A percentile compares a stretch with the other conserved stretches of the same genome.
Conservation (phyloP, 495 filamentous ascomycete species). For the Penicillium manginii region DNA sequence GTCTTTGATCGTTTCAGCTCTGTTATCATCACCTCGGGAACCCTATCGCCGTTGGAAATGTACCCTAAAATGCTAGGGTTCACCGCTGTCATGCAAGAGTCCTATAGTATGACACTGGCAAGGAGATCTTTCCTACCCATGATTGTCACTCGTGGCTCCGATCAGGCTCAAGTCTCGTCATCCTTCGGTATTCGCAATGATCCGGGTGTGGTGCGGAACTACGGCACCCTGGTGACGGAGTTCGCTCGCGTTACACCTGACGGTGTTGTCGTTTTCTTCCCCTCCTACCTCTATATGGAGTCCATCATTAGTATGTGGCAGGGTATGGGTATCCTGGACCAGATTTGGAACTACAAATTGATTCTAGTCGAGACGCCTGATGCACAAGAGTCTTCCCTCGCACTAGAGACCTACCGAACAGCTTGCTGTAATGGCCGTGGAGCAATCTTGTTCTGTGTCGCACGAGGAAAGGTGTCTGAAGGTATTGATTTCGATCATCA, state of each 20-base stretch:
- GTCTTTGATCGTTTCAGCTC: conserved; percentile 97
- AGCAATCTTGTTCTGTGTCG: conserved; percentile 90
- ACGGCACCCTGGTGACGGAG: conserved; percentile 88
- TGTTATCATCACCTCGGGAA: conserved; percentile 98
- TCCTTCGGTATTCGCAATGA: conserved; percentile 95
- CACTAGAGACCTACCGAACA: conserved; percentile 94
- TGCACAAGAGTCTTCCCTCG: conserved; percentile 93
- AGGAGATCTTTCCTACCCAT: conserved; percentile 95
- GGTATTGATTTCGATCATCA: conserved; percentile 99
- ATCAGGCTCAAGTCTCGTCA: conserved; percentile 89
- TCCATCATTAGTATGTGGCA: conserved; percentile 99
- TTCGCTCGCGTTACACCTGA: conserved; percentile 95
- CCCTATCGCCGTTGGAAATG: conserved; percentile 96
- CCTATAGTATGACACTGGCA: conserved; percentile 95
- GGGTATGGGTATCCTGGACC: conserved; percentile 94
- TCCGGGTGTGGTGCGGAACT: conserved; percentile 91
- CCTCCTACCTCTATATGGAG: conserved; percentile 99
- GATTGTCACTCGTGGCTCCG: conserved; percentile 93
- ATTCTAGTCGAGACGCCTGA: conserved; percentile 98
- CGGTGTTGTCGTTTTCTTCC: conserved; percentile 98
- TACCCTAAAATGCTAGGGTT: conserved; percentile 99
- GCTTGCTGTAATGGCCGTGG: conserved; percentile 97
- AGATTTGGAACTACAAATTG: conserved; percentile 99
- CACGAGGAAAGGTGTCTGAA: conserved; percentile 94
- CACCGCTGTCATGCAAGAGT: conserved; percentile 87